phyloP scores from a whole-genome alignment of 1,139 yeast species.

The Saccharomyces hybrid region DNA sequence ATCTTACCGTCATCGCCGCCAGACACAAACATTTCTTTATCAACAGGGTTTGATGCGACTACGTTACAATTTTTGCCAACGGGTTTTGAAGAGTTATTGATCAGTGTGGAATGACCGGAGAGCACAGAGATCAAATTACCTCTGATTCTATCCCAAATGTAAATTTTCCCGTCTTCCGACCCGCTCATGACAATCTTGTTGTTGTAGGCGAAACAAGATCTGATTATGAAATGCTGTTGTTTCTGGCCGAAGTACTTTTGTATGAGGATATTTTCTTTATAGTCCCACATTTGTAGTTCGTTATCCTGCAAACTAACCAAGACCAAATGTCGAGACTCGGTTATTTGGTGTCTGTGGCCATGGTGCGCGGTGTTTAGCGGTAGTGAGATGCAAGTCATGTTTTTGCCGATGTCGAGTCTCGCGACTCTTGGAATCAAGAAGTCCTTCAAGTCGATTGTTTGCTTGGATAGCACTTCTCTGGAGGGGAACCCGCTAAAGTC shows the following conservation, averaged over 20 bases:
- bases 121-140: constrained; percentile 61
- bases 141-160: constrained; percentile 71
- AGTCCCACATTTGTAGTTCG: constrained; percentile 75
- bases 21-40: constrained; percentile 59
- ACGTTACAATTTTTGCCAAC: constrained; percentile 29
- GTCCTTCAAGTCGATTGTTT: neutral
- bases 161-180: constrained; percentile 72
- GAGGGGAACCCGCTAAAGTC: constrained; percentile 22
- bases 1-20: constrained; percentile 77
- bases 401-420: constrained; percentile 33
- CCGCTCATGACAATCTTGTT: constrained; percentile 75
- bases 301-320: constrained; percentile 67
- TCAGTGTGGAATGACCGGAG: constrained; percentile 46
- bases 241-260: constrained; percentile 65
- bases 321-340: constrained; percentile 28
- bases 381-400: constrained; percentile 43
- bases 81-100: constrained; percentile 10
- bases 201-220: constrained; percentile 70
- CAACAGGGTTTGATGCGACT: constrained; percentile 63
- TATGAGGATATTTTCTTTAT: constrained; percentile 41
- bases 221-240: constrained; percentile 60
- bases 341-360: neutral
- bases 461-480: constrained; percentile 7
- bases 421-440: constrained; percentile 12
- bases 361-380: constrained; percentile 23